Percentiles rank a stretch among this genome's conserved stretches.
Evolutionary conservation across 495 filamentous ascomycete genomes (phyloP).

Genomic region (Pyrenula massariospora): DNA sequence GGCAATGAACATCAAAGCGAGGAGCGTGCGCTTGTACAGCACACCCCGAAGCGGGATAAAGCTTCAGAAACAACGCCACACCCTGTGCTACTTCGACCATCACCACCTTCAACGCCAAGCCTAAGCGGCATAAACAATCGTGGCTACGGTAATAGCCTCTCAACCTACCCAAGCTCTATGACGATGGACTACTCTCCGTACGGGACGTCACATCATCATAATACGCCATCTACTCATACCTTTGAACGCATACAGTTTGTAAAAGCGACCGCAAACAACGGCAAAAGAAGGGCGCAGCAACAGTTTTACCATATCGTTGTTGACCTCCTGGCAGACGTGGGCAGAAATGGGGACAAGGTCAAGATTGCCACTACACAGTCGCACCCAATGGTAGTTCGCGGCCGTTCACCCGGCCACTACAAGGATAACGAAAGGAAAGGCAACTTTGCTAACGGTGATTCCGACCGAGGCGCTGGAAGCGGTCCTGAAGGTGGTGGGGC

Average conservation of each 20-base stretch:
- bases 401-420: conserved; percentile 88
- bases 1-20: conserved; percentile 61
- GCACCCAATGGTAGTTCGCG: conserved; percentile 83
- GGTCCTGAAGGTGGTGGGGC: conserved; percentile 20
- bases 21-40: conserved; percentile 78
- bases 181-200: not conserved
- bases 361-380: conserved; percentile 73
- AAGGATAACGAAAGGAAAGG: conserved; percentile 61
- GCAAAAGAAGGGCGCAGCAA: conserved; percentile 80
- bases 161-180: conserved; percentile 11
- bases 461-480: conserved; percentile 39
- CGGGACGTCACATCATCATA: not conserved
- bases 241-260: conserved; percentile 98
- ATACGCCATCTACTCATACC: conserved; percentile 33
- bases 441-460: conserved; percentile 60
- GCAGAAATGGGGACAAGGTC: conserved; percentile 29
- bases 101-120: conserved; percentile 38
- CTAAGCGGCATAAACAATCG: conserved; percentile 12
- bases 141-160: conserved; percentile 16
- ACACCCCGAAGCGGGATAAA: conserved; percentile 92
- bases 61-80: conserved; percentile 72
- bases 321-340: conserved; percentile 67
- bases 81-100: conserved; percentile 57
- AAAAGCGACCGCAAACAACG: conserved; percentile 91
- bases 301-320: conserved; percentile 91